These are phyloP conservation scores for Tolypocladium ovalisporum DNA, from an alignment of 2,329 filamentous ascomycete genomes.

Conservation along the genomic window DNA sequence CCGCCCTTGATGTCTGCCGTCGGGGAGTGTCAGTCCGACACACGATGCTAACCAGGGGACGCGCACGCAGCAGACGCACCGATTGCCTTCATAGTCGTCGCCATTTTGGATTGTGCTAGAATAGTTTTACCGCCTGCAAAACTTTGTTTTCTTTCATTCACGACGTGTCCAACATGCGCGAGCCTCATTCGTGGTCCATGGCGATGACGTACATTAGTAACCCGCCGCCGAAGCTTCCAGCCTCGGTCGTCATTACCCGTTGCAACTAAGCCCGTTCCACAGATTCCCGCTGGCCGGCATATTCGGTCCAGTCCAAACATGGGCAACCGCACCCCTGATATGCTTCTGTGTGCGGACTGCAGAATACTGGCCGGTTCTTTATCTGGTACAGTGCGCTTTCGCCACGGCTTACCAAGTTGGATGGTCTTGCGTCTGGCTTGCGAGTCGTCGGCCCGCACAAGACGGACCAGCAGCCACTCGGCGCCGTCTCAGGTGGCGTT, in stretches of 20 bases:
- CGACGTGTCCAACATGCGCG: background rate
- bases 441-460: background rate
- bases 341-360: too few relatives aligned
- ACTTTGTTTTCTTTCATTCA: background rate
- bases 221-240: background rate
- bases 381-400: background rate
- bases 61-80: slow-evolving; percentile 19
- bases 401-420: background rate
- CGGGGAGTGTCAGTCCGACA: background rate
- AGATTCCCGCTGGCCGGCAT: background rate
- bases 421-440: background rate
- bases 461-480: background rate
- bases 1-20: slow-evolving; percentile 45
- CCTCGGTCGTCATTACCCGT: background rate
- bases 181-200: background rate
- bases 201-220: background rate
- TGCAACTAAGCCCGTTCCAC: background rate
- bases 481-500: too few relatives aligned
- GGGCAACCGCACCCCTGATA: background rate
- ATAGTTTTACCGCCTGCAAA: background rate
- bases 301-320: background rate
- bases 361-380: too few relatives aligned
- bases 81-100: slow-evolving; percentile 30
- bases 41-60: background rate
- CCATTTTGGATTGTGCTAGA: slow-evolving; percentile 11